Evolutionary conservation across 1,284 basidiomycete species (phyloP), one percentile per base, ranked within the genome.

Genomic region (Gomphus bonarii): DNA sequence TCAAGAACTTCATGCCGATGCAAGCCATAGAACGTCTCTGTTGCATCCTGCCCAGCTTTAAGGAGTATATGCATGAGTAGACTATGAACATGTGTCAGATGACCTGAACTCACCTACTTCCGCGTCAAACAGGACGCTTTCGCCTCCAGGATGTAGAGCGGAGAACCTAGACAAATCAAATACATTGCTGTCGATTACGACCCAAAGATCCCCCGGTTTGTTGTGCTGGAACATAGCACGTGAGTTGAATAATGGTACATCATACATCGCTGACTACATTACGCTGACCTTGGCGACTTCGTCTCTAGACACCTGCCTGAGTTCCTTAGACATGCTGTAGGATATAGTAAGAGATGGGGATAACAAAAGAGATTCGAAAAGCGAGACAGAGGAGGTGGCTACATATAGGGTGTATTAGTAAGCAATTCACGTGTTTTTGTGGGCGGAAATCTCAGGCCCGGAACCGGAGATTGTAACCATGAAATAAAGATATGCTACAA

Each of bases 131-230:
- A 95, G 75, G 16, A 91, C 89, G 7, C 81, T 78, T 0, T 78
- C 65, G 10, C 92, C 92, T 54, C 92, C 91, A 0, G 92, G 92
- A 67, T 95, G 92, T 62, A 94, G 74, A 54, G 74, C 76, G 55
- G 77, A 79, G 69, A 95, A 95, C 63, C 82, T 84, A 57, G 83
- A 81, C 30, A 93, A 72, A 68, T 91, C 85, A 69, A 86, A 93
- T 31, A 94, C 88, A 65, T 83, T 85, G 20, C 84, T 78, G 68
- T 94, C 91, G 63, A 95, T 77, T 61, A 91, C 79, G 62, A 61
- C 54, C 54, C 64, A 63, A 43, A 64, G 54, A 47, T 65, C 64
- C 16, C 64, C 64, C 25, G 58, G 59, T 53, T 60, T 62, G 54
- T 65, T 65, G 58, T 65, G 64, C 60, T 64, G 56, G 10, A 18